Evolutionary conservation across 106 monocot species (phyloP).

Genomic region (Allium fistulosum): DNA sequence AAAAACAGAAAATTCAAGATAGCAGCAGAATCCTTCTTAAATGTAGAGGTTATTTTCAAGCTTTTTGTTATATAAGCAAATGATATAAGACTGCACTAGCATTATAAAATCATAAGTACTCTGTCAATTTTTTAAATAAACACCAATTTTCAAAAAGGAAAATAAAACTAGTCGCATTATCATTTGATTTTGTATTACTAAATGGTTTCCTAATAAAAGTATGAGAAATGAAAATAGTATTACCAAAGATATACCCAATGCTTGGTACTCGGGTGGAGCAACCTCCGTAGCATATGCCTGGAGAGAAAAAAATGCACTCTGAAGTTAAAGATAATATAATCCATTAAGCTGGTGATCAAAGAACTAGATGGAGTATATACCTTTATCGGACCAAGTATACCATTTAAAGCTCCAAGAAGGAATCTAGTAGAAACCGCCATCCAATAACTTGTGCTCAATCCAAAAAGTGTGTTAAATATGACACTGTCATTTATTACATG

Average conservation of each 20-base stretch:
- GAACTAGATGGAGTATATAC: constrained; percentile 7
- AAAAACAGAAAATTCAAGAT: too few relatives aligned
- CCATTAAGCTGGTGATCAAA: too few relatives aligned
- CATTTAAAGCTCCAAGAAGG: constrained; percentile 81
- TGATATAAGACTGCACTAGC: too few relatives aligned
- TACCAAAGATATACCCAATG: constrained; percentile 68
- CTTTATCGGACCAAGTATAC: constrained; percentile 65
- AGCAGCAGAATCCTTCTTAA: too few relatives aligned
- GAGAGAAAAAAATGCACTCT: neutral
- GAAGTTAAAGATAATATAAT: neutral
- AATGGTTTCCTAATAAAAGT: too few relatives aligned
- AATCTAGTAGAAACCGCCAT: constrained; percentile 86
- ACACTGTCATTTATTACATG: constrained; percentile 26
- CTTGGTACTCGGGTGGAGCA: constrained; percentile 46
- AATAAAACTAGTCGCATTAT: too few relatives aligned
- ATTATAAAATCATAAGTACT: too few relatives aligned
- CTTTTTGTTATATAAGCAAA: too few relatives aligned
- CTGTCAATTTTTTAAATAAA: too few relatives aligned
- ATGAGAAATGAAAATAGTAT: neutral
- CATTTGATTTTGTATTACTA: too few relatives aligned
- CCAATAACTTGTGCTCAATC: constrained; percentile 76
- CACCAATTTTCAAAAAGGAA: too few relatives aligned
- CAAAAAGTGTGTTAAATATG: constrained; percentile 79
- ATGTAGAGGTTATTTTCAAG: too few relatives aligned
- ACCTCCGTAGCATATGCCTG: constrained; percentile 72